Evolutionary conservation across 169 alveolate species (phyloP).

Genomic region (Cystoisospora suis): DNA sequence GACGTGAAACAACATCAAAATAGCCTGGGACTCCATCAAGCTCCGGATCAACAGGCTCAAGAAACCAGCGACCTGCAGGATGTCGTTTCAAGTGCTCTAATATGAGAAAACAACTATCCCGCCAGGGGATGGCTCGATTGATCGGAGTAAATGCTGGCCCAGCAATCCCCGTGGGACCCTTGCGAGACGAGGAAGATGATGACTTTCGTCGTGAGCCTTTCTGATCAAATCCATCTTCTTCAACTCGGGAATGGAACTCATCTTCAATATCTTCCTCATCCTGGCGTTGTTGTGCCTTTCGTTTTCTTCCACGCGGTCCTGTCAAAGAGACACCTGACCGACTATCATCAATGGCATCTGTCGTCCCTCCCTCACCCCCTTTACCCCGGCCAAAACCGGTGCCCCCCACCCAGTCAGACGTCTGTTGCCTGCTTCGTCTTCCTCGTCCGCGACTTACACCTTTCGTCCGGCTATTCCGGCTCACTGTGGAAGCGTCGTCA

Average conservation of each 20-base stretch:
- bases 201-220: neutral
- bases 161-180: neutral
- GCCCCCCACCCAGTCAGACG: neutral
- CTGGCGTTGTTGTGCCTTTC: neutral
- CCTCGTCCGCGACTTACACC: neutral
- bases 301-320: neutral
- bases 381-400: neutral
- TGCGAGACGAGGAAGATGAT: too few species aligned
- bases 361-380: neutral
- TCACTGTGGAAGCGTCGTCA: conserved; percentile 14
- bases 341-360: neutral
- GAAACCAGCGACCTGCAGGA: conserved; percentile 81
- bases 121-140: conserved; percentile 58
- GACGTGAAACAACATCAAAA: conserved; percentile 73
- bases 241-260: neutral
- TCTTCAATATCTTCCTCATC: neutral
- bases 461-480: neutral
- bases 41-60: conserved; percentile 91
- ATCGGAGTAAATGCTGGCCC: neutral
- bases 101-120: conserved; percentile 67
- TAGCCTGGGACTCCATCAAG: conserved; percentile 88
- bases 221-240: neutral
- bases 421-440: neutral
- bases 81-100: conserved; percentile 73
- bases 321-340: neutral